Evolutionary conservation across 164 flowering plant species (phyloP), one percentile per base, ranked within the genome.

Genomic region (Piper longum): DNA sequence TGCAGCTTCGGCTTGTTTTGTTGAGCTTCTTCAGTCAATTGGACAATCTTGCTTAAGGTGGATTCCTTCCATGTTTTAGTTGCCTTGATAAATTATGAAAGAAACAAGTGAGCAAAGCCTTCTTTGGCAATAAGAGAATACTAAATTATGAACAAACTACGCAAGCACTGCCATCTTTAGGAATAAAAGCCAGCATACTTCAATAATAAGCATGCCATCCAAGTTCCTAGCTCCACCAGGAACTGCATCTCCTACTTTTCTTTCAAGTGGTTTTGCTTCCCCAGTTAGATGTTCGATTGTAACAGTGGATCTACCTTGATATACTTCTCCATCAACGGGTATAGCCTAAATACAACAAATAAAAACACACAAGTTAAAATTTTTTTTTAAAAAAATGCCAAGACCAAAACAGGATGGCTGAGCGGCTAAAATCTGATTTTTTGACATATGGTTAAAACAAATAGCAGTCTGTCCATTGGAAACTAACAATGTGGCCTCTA

Each of bases 161-260:
- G 36, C 2, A 26, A 26, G 36, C 36, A 26, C 36, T 26, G 36
- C 36, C 36, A 26, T 26, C 36, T 26, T 26, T 26, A 26, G 36
- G 36, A 26, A 26, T 26, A 26, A 26, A 26, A 26, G 36, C 36
- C 57, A 39, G 54, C 56, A 68, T 75, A 93, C 99, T 93, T 87
- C 90, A 42, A 93, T 85, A 66, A 93, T 79, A 80, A 93, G 79
- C 88, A 92, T 83, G 51, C 98, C 98, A 77, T 90, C 97, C 82
- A 87, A 76, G 75, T 87, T 93, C 73, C 96, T 81, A 54, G 99
- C 99, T 62, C 99, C 99, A 56, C 99, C 97, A 66, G 99, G 99
- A 78, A 93, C 78, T 66, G 78, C 77, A 73, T 93, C 95, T 63
- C 96, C 97, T 68, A 75, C 82, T 68, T 78, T 83, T 54, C 76